Evolutionary conservation across 768 basidiomycete species (phyloP).

Genomic region (Boletus edulis): DNA sequence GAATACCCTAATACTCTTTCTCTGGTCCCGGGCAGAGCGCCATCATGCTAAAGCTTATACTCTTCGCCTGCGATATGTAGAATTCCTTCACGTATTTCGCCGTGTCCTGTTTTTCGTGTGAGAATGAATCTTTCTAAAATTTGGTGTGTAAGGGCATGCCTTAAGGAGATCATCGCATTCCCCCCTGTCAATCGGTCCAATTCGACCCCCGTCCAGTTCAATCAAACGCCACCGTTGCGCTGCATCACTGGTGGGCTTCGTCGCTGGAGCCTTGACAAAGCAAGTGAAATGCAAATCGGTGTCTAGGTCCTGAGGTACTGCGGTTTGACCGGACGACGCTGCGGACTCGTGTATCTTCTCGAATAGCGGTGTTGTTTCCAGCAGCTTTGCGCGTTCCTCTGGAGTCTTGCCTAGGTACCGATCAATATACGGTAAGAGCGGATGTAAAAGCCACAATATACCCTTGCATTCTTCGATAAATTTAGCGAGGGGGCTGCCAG

Average conservation of each 20-base stretch:
- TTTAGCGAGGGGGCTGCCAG: conserved; percentile 57
- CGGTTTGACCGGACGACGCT: conserved; percentile 67
- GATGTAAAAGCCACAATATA: conserved; percentile 19
- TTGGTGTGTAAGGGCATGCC: conserved; percentile 31
- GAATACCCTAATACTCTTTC: conserved; percentile 10
- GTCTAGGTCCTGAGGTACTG: conserved; percentile 58
- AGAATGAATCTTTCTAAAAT: background rate
- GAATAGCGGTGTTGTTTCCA: conserved; percentile 77
- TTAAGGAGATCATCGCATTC: conserved; percentile 55
- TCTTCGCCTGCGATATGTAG: conserved; percentile 39
- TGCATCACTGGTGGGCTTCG: conserved; percentile 19
- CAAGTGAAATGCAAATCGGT: conserved; percentile 86
- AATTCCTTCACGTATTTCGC: conserved; percentile 44
- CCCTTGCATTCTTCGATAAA: conserved; percentile 69
- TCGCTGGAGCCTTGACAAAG: conserved; percentile 69
- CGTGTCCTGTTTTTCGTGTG: conserved; percentile 36
- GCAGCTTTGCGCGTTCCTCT: conserved; percentile 66
- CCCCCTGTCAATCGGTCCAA: conserved; percentile 80
- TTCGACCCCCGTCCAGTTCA: conserved; percentile 81
- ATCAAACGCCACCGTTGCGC: conserved; percentile 50
- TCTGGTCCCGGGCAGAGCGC: conserved; percentile 37
- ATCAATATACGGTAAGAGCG: background rate
- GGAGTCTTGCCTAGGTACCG: conserved; percentile 57
- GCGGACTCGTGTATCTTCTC: conserved; percentile 72
- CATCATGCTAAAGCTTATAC: conserved; percentile 47